Percentiles rank a stretch among this genome's conserved stretches.
Evolutionary conservation across 306 rosid genomes (phyloP).

Genomic region (Vigna radiata): DNA sequence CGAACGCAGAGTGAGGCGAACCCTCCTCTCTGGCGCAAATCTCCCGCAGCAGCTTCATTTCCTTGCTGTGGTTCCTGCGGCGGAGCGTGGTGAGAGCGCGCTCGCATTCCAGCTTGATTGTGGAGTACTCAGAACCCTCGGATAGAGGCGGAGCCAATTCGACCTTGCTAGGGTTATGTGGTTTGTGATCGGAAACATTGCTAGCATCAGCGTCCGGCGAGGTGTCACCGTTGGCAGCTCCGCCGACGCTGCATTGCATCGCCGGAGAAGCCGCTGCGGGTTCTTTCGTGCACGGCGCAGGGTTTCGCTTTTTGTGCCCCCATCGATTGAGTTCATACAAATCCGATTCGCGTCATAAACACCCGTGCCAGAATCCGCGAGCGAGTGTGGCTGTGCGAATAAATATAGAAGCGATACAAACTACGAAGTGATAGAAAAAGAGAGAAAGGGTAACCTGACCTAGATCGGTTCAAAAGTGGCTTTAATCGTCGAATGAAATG

Average conservation of each 20-base stretch:
- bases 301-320: constrained; percentile 88
- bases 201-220: constrained; percentile 43
- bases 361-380: constrained; percentile 8
- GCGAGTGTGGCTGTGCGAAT: background rate
- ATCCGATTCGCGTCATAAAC: constrained; percentile 73
- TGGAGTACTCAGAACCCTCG: constrained; percentile 55
- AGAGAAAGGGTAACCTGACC: constrained; percentile 34
- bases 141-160: constrained; percentile 55
- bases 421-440: background rate
- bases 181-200: constrained; percentile 38
- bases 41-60: constrained; percentile 87
- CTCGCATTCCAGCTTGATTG: constrained; percentile 85
- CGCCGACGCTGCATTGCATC: constrained; percentile 54
- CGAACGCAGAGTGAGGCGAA: constrained; percentile 62
- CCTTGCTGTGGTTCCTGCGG: constrained; percentile 89
- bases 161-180: constrained; percentile 57
- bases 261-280: constrained; percentile 64
- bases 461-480: too few relatives aligned
- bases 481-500: too few relatives aligned
- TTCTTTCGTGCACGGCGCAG: constrained; percentile 68
- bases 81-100: constrained; percentile 78
- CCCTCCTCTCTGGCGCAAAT: constrained; percentile 60
- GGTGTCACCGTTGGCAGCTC: constrained; percentile 54
- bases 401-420: background rate
- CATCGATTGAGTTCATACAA: constrained; percentile 63